Base-by-base conservation (phyloP, 768 basidiomycete species). In the Suillus paluster region DNA sequence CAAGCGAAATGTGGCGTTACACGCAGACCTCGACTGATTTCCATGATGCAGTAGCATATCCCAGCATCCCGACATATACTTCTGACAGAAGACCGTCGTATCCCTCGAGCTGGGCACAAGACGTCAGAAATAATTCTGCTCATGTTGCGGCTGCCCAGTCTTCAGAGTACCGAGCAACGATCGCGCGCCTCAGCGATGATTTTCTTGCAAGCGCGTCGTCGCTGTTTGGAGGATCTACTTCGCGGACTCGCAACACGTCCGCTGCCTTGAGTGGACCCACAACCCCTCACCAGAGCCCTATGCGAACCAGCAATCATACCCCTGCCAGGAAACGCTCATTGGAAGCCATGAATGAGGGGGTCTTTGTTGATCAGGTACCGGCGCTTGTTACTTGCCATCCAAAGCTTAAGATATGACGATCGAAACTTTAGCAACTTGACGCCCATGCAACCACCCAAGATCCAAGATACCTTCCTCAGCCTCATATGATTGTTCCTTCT, bases 321-420 rank as follows among this genome's bases (percentile, higher is more conserved):
- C 71, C 72, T 17, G 67, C 75, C 1, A 76, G 72, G 49, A 75
- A 75, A 66, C 73, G 73, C 39, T 75, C 73, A 14, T 73, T 70
- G 45, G 75, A 76, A 56, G 55, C 59, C 44, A 62, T 73, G 63
- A 75, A 72, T 27, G 70, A 70, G 15, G 61, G 54, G 49, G 63
- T 48, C 67, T 76, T 63, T 62, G 68, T 30, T 45, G 66, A 75
- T 66, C 73, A 75, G 73, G 75, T 75, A 63, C 56, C 63, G 63
- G 75, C 73, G 68, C 65, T 64, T 68, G 71, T 68, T 65, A 64
- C 64, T 69, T 63, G 66, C 33, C 67, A 65, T 45, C 50, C 54
- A 70, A 59, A 66, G 25, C 41, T 70, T 64, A 72, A 53, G 54
- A 68, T 61, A 62, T 64, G 50, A 63, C 57, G 34, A 59, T 68